A percentile compares a stretch with the other conserved stretches of the same genome.
These are phyloP conservation scores for Pythium diclinum DNA, from an alignment of 352 stramenopile genomes.

Conservation along the genomic window DNA sequence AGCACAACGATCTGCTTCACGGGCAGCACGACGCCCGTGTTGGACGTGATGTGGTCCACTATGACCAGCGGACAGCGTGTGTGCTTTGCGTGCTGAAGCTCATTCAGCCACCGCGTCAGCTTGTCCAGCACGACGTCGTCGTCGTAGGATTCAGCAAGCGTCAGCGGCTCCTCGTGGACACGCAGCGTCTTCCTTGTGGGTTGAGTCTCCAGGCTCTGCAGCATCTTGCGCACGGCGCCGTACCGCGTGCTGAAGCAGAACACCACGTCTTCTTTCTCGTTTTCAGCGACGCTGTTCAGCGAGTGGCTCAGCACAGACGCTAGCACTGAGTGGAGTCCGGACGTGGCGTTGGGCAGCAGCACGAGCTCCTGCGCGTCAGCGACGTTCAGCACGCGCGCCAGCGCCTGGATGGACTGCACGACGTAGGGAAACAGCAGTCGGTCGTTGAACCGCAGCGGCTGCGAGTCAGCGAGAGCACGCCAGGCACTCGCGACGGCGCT, in stretches of 20 bases:
- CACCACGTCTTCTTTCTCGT: slow-evolving; percentile 35
- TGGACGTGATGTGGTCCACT: slow-evolving; percentile 93
- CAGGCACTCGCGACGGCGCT: slow-evolving; percentile 68
- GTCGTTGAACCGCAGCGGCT: slow-evolving; percentile 92
- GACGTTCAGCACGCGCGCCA: slow-evolving; percentile 70
- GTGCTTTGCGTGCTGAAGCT: slow-evolving; percentile 14
- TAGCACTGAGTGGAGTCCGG: slow-evolving; percentile 82
- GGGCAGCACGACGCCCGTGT: slow-evolving; percentile 88
- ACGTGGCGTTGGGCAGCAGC: slow-evolving; percentile 88
- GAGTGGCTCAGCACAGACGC: not conserved
- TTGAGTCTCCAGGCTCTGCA: slow-evolving; percentile 39
- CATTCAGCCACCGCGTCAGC: slow-evolving; percentile 34
- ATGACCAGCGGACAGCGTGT: slow-evolving; percentile 68
- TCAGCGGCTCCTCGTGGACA: slow-evolving; percentile 58
- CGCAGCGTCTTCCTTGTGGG: slow-evolving; percentile 21
- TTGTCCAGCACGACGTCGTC: slow-evolving; percentile 43
- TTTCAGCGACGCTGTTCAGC: not conserved
- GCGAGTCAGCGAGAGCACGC: slow-evolving; percentile 74
- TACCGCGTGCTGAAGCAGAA: slow-evolving; percentile 86
- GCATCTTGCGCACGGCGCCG: slow-evolving; percentile 93
- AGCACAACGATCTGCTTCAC: slow-evolving; percentile 69
- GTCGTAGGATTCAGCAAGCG: slow-evolving; percentile 61
- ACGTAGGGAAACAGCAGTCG: slow-evolving; percentile 89
- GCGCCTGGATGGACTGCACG: slow-evolving; percentile 66
- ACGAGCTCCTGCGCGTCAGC: slow-evolving; percentile 54